A percentile compares a stretch with the other conserved stretches of the same genome.
Conservation (phyloP, 306 rosid genomes). For the Cucurbita ficifolia region DNA sequence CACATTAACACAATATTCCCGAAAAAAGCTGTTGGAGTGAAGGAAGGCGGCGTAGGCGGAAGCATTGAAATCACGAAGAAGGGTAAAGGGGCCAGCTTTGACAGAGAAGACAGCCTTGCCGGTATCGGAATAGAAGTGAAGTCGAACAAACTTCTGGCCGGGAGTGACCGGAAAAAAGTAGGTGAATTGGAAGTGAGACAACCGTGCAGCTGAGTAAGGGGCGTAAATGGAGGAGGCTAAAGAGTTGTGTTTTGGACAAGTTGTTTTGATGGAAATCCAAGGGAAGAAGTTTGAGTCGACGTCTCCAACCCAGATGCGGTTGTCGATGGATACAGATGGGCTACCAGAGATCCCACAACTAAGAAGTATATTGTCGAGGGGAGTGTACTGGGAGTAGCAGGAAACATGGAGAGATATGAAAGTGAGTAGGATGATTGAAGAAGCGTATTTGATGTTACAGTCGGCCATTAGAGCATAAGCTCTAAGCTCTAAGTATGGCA, state of each 20-base stretch:
- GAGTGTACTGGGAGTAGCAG: background rate
- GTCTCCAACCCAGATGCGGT: slow-evolving; percentile 7
- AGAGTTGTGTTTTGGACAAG: background rate
- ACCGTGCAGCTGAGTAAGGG: background rate
- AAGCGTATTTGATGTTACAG: background rate
- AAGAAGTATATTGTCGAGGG: background rate
- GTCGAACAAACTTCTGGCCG: slow-evolving; percentile 5
- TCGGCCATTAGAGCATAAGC: background rate
- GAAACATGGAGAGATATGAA: background rate
- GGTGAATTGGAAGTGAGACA: slow-evolving; percentile 2
- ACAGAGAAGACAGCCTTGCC: slow-evolving; percentile 4
- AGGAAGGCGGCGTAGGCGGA: background rate
- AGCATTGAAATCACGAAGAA: slow-evolving; percentile 8
- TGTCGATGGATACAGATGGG: background rate
- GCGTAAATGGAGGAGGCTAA: background rate
- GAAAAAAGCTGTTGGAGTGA: no score
- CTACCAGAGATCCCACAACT: slow-evolving; percentile 7
- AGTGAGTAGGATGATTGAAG: background rate
- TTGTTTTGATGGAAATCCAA: background rate
- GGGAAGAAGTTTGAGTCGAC: background rate
- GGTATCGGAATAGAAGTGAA: background rate
- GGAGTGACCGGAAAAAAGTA: background rate
- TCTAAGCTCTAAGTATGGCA: background rate
- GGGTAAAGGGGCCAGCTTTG: background rate
- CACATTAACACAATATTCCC: background rate